phyloP scores from a whole-genome alignment of 2,329 filamentous ascomycete species.

The Eutypella sp. region DNA sequence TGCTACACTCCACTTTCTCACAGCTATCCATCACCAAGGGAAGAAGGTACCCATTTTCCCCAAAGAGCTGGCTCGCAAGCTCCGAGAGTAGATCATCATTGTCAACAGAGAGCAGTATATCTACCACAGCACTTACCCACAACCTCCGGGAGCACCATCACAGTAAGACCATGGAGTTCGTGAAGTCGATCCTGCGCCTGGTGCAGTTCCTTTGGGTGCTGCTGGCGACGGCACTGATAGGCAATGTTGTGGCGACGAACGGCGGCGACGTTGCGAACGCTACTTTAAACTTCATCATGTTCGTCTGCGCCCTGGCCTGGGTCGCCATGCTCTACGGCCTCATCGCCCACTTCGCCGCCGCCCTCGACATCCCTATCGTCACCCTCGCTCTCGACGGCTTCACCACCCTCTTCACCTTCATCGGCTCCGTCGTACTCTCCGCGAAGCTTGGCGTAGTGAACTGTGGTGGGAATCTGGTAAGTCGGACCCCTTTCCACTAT shows the following conservation, averaged over 20 bases:
- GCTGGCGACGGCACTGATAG: conserved; percentile 51
- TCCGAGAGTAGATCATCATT: background rate
- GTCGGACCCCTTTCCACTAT: conserved; percentile 17
- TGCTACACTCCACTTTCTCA: too few relatives aligned
- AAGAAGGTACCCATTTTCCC: too few relatives aligned
- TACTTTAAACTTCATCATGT: conserved; percentile 63
- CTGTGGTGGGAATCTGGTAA: conserved; percentile 57
- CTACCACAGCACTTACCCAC: background rate
- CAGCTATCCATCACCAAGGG: too few relatives aligned
- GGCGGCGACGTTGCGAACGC: conserved; percentile 35
- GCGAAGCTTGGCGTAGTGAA: conserved; percentile 64
- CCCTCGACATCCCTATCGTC: conserved; percentile 19
- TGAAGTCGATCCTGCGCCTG: conserved; percentile 42
- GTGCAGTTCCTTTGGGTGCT: conserved; percentile 48
- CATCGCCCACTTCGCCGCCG: conserved; percentile 17
- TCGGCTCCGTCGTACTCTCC: conserved; percentile 64
- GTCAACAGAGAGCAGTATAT: background rate
- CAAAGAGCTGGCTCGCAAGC: background rate
- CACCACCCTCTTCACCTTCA: conserved; percentile 64
- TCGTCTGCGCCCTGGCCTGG: conserved; percentile 63
- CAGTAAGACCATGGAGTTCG: conserved; percentile 25
- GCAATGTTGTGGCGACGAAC: conserved; percentile 53
- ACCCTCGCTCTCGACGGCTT: conserved; percentile 27
- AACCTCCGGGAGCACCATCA: too few relatives aligned
- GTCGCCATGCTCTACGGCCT: conserved; percentile 49